phyloP scores from a whole-genome alignment of 768 basidiomycete species.

The Xerocomellus intermedius region DNA sequence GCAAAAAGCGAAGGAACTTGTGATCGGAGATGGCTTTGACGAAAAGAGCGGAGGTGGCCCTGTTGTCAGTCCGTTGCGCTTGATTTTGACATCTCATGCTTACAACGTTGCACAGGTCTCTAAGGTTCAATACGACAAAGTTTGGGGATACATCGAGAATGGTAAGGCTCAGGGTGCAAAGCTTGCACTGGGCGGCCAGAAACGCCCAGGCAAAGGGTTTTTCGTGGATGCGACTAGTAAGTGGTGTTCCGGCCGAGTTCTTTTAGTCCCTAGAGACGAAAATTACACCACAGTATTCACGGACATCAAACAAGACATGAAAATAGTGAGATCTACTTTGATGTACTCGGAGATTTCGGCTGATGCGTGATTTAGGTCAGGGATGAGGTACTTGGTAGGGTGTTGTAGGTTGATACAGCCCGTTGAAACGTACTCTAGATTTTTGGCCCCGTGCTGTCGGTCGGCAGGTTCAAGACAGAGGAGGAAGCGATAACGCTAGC shows the following conservation, averaged over 20 bases:
- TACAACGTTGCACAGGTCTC: conserved; percentile 55
- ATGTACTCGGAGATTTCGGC: conserved; percentile 1
- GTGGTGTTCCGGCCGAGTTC: conserved; percentile 26
- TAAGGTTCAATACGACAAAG: conserved; percentile 79
- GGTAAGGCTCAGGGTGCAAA: conserved; percentile 86
- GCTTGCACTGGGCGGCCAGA: conserved; percentile 74
- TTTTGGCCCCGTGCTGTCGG: conserved; percentile 89
- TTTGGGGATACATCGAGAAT: conserved; percentile 85
- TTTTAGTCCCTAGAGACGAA: conserved; percentile 4
- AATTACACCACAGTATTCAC: conserved; percentile 62
- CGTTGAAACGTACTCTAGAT: conserved; percentile 49
- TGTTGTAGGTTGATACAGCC: conserved; percentile 5
- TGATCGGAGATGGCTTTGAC: conserved; percentile 81
- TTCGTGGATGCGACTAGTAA: conserved; percentile 88
- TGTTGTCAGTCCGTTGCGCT: conserved; percentile 52
- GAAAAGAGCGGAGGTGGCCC: conserved; percentile 77
- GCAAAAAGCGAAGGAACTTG: conserved; percentile 62
- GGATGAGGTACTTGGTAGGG: conserved; percentile 28
- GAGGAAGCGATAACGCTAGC: conserved; percentile 82
- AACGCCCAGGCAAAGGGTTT: conserved; percentile 74
- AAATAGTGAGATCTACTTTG: conserved; percentile 57
- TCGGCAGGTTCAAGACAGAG: conserved; percentile 83
- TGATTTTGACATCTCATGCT: conserved; percentile 5
- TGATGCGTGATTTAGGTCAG: conserved; percentile 31
- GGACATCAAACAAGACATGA: conserved; percentile 78